These are phyloP conservation scores for Trichoderma guizhouense DNA, from an alignment of 2,329 filamentous ascomycete species.

Conservation along the genomic window DNA sequence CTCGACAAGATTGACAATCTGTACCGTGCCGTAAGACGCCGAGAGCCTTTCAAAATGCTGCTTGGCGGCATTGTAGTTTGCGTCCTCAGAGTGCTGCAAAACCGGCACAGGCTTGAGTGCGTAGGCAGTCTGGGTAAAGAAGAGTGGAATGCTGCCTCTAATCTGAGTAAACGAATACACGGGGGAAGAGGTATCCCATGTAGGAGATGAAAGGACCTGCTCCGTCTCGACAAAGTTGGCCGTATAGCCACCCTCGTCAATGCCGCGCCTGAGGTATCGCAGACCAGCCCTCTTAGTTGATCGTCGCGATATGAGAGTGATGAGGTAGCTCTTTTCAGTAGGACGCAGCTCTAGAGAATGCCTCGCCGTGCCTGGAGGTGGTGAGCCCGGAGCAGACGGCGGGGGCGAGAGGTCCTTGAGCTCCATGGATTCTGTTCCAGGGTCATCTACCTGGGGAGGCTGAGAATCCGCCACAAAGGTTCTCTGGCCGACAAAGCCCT, in stretches of 20 bases:
- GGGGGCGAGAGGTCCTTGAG: slow-evolving; percentile 38
- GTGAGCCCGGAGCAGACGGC: slow-evolving; percentile 26
- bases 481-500: slow-evolving; percentile 89
- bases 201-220: slow-evolving; percentile 75
- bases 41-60: slow-evolving; percentile 72
- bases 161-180: slow-evolving; percentile 83
- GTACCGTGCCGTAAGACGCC: slow-evolving; percentile 69
- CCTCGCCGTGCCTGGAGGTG: slow-evolving; percentile 26
- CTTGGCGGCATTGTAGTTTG: slow-evolving; percentile 74
- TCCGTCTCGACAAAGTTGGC: slow-evolving; percentile 95
- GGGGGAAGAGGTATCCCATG: slow-evolving; percentile 60
- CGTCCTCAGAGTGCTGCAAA: slow-evolving; percentile 73
- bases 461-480: slow-evolving; percentile 69
- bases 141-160: slow-evolving; percentile 87
- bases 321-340: slow-evolving; percentile 60
- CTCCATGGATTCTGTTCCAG: slow-evolving; percentile 45
- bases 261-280: slow-evolving; percentile 82
- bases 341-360: slow-evolving; percentile 41
- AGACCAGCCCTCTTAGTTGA: slow-evolving; percentile 83
- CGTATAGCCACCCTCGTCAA: slow-evolving; percentile 83
- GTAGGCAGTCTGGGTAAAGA: slow-evolving; percentile 93
- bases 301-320: slow-evolving; percentile 90
- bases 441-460: slow-evolving; percentile 52
- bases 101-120: slow-evolving; percentile 84
- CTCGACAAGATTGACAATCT: slow-evolving; percentile 82